A percentile compares a stretch with the other conserved stretches of the same genome.
Evolutionary conservation across 129 eudicot genomes (phyloP).

Genomic region (Pittosporum tobira): DNA sequence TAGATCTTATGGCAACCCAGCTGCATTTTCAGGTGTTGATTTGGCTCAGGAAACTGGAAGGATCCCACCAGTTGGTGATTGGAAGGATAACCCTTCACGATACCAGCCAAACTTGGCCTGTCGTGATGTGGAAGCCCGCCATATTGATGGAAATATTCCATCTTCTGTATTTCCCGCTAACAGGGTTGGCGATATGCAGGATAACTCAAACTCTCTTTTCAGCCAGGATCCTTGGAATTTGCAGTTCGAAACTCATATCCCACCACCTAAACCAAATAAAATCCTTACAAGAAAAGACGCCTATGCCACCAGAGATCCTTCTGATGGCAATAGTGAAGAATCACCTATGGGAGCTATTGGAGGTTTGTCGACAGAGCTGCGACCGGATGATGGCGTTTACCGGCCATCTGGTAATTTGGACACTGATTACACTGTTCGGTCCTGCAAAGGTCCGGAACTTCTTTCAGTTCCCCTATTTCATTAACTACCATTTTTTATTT

Average conservation of each 20-base stretch:
- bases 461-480: not conserved
- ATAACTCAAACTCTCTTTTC: slow-evolving; percentile 52
- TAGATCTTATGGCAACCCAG: not conserved
- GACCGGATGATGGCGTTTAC: slow-evolving; percentile 28
- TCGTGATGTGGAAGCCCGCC: slow-evolving; percentile 8
- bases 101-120: slow-evolving; percentile 12
- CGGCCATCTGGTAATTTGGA: slow-evolving; percentile 38
- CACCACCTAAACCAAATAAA: slow-evolving; percentile 66
- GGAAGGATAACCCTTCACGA: slow-evolving; percentile 18
- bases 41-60: slow-evolving; percentile 20
- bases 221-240: slow-evolving; percentile 91
- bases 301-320: slow-evolving; percentile 25
- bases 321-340: slow-evolving; percentile 27
- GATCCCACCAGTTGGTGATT: slow-evolving; percentile 18
- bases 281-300: slow-evolving; percentile 37
- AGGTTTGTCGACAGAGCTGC: slow-evolving; percentile 18
- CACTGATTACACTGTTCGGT: slow-evolving; percentile 15
- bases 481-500: not conserved
- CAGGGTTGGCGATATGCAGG: slow-evolving; percentile 37
- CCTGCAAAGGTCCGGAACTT: slow-evolving; percentile 40
- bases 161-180: slow-evolving; percentile 34
- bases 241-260: slow-evolving; percentile 50
- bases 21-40: slow-evolving; percentile 3
- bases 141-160: slow-evolving; percentile 14
- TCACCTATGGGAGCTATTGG: slow-evolving; percentile 18